phyloP scores from a whole-genome alignment of 148 eudicot genomes.

The Limonium bicolor region DNA sequence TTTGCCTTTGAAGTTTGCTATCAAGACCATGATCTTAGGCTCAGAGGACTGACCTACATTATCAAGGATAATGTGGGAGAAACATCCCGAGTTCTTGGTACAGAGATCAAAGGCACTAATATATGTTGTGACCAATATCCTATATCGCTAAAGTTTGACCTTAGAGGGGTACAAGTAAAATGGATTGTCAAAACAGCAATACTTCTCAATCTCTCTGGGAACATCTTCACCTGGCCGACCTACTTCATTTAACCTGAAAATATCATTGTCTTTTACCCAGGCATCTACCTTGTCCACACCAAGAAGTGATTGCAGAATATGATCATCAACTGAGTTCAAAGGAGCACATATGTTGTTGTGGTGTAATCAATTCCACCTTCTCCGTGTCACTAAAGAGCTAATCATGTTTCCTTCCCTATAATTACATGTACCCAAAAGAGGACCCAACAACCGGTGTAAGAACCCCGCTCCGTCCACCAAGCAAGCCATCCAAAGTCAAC shows the following conservation, averaged over 20 bases:
- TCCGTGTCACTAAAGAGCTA: too few species aligned
- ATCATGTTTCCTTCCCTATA: too few species aligned
- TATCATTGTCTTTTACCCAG: constrained; percentile 22
- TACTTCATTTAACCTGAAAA: constrained; percentile 73
- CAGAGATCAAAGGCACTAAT: constrained; percentile 51
- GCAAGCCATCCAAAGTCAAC: too few species aligned
- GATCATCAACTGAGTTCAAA: too few species aligned
- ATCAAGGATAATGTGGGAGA: constrained; percentile 83
- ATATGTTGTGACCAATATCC: constrained; percentile 68
- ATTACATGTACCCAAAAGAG: too few species aligned
- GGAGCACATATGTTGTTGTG: too few species aligned
- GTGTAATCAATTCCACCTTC: too few species aligned
- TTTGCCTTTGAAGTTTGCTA: constrained; percentile 37
- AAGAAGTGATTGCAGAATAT: too few species aligned
- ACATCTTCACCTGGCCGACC: constrained; percentile 61
- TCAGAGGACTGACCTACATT: constrained; percentile 99
- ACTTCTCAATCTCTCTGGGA: constrained; percentile 20
- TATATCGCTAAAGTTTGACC: constrained; percentile 17
- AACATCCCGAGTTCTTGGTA: constrained; percentile 42
- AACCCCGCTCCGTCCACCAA: too few species aligned
- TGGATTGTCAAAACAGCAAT: constrained; percentile 37
- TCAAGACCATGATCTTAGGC: constrained; percentile 87
- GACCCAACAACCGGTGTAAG: too few species aligned
- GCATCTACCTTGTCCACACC: too few species aligned
- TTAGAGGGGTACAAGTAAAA: constrained; percentile 41